Percentiles rank a stretch among this genome's conserved stretches.
phyloP scores from a whole-genome alignment of 306 rosid species.

The Lathyrus aphaca region DNA sequence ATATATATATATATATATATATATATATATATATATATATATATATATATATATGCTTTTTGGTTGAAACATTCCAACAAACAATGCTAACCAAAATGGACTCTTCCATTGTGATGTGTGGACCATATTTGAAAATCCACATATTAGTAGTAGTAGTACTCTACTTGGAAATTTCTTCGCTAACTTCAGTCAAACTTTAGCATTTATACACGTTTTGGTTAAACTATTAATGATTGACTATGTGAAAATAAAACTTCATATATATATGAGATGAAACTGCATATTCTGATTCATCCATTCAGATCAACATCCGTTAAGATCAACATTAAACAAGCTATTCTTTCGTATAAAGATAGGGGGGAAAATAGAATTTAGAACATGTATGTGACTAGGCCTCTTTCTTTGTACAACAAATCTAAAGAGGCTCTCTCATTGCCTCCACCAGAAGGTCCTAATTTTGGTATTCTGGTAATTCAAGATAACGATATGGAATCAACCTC shows the following conservation, averaged over 20 bases:
- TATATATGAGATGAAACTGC: neutral
- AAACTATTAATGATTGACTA: conserved; percentile 22
- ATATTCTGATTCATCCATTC: neutral
- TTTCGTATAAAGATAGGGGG: neutral
- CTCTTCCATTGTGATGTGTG: conserved; percentile 20
- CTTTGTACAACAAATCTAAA: conserved; percentile 45
- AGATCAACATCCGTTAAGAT: neutral
- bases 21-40: too few species aligned
- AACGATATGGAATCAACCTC: conserved; percentile 46
- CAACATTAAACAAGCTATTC: neutral
- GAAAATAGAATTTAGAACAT: conserved; percentile 31
- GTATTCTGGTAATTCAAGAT: conserved; percentile 68
- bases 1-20: too few species aligned
- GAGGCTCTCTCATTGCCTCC: conserved; percentile 46
- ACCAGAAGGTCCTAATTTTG: conserved; percentile 72
- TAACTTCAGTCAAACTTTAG: conserved; percentile 33
- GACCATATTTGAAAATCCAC: neutral
- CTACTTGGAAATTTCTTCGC: conserved; percentile 24
- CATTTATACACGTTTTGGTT: conserved; percentile 24
- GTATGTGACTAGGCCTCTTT: conserved; percentile 76
- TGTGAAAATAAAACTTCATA: neutral
- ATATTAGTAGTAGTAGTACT: neutral
- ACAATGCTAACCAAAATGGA: conserved; percentile 30
- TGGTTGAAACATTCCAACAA: conserved; percentile 37
- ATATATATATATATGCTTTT: too few species aligned